Evolutionary conservation across 371 early-diverging fungal species (phyloP).

Genomic region (Phascolomyces articulosus): DNA sequence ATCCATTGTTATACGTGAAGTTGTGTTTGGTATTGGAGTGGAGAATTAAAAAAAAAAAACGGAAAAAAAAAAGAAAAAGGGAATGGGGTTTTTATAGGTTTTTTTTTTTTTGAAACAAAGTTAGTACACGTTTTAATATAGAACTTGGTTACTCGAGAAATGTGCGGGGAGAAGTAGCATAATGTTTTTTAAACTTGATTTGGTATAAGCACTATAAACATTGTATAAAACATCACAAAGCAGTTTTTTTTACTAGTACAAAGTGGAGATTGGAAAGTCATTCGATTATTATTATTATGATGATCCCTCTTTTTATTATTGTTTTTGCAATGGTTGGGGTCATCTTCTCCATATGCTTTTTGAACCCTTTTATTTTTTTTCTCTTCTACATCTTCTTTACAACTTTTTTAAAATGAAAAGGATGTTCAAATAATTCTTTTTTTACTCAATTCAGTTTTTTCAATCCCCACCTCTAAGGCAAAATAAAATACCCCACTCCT

Average conservation of each 20-base stretch:
- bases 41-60: background rate
- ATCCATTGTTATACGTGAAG: constrained; percentile 5
- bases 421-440: no score
- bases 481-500: no score
- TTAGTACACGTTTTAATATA: background rate
- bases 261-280: background rate
- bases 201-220: background rate
- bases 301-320: no score
- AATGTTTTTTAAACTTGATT: constrained; percentile 10
- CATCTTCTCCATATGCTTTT: no score
- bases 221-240: no score
- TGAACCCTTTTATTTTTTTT: no score
- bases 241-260: no score
- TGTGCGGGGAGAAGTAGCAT: background rate
- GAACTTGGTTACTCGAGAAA: background rate
- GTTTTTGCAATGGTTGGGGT: no score
- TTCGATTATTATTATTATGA: background rate
- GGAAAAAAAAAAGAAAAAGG: background rate
- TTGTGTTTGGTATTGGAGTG: background rate
- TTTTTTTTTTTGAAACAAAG: background rate
- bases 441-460: no score
- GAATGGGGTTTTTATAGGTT: background rate
- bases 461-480: no score
- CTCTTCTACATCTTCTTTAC: no score
- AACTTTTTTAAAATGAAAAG: no score